Base-by-base conservation (phyloP, 805 yeast species). In the Saturnispora kantuleensis region DNA sequence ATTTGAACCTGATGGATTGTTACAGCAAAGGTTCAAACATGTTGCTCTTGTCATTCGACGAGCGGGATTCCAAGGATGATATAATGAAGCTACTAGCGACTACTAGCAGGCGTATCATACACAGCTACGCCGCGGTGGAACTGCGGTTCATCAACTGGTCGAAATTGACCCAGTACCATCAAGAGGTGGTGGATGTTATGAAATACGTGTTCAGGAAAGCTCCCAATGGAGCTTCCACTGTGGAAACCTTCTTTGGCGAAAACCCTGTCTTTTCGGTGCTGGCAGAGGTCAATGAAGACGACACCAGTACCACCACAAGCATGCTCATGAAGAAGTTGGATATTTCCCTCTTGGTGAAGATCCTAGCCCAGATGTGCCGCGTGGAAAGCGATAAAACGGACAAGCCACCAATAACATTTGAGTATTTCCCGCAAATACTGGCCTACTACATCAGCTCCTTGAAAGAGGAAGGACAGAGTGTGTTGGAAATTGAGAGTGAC, bases 261-360 rank as follows among this genome's bases (percentile, higher is more conserved):
- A 48, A 55, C 28, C 65, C 65, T 1, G 52, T 60, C 0, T 45
- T 60, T 4, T 60, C 64, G 1, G 51, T 58, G 5, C 31, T 60
- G 17, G 48, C 45, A 39, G 59, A 57, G 3, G 45, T 55, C 9
- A 40, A 37, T 21, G 38, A 39, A 12, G 41, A 39, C 9, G 30
- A 44, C 17, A 37, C 13, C n/a, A 18, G 30, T 11, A 12, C 12
- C 16, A 16, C 46, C 9, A 33, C 38, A 17, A 10, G 18, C 13
- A 26, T 16, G 8, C 11, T 43, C n/a, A 12, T 38, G 12, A 33
- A 17, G 12, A 43, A 43, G 30, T 16, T 43, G 13, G 42, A 38
- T 15, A 28, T 29, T 7, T 35, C 41, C 2, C 12, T 38, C 13
- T 11, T 43, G 7, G 10, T 38, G 3, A 35, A 31, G 12, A 43